Evolutionary conservation across 345 rosid species (phyloP).

Genomic region (Hibiscus tridactylites): DNA sequence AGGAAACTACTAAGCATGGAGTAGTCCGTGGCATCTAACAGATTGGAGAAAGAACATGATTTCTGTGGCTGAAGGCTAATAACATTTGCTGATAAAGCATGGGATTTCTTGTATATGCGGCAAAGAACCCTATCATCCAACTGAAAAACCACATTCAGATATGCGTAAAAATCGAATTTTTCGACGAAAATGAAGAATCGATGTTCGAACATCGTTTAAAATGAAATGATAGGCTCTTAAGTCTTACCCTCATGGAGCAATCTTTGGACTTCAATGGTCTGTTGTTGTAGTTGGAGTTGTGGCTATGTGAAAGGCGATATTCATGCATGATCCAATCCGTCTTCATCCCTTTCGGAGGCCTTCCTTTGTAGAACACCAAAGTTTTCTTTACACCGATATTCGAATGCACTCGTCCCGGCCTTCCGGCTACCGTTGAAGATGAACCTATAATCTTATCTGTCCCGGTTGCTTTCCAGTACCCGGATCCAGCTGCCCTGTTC

Average conservation of each 20-base stretch:
- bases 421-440: constrained; percentile 17
- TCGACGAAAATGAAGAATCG: too few relatives aligned
- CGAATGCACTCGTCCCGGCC: constrained; percentile 20
- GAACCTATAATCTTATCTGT: constrained; percentile 68
- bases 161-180: too few relatives aligned
- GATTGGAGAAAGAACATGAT: constrained; percentile 66
- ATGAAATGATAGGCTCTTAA: too few relatives aligned
- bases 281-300: constrained; percentile 14
- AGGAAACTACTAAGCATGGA: constrained; percentile 47
- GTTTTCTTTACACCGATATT: constrained; percentile 91
- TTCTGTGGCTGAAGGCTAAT: constrained; percentile 44
- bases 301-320: constrained; percentile 58
- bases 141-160: constrained; percentile 29
- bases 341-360: constrained; percentile 86
- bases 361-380: constrained; percentile 85
- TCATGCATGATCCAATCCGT: constrained; percentile 99
- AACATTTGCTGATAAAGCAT: constrained; percentile 29
- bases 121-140: constrained; percentile 98
- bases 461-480: constrained; percentile 98
- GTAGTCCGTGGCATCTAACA: constrained; percentile 68
- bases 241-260: constrained; percentile 82
- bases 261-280: constrained; percentile 43
- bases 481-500: constrained; percentile 92
- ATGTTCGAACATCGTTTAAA: too few relatives aligned
- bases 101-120: constrained; percentile 81